These are phyloP conservation scores for Alternaria gansuensis DNA, from an alignment of 2,329 filamentous ascomycete species.

Conservation along the genomic window DNA sequence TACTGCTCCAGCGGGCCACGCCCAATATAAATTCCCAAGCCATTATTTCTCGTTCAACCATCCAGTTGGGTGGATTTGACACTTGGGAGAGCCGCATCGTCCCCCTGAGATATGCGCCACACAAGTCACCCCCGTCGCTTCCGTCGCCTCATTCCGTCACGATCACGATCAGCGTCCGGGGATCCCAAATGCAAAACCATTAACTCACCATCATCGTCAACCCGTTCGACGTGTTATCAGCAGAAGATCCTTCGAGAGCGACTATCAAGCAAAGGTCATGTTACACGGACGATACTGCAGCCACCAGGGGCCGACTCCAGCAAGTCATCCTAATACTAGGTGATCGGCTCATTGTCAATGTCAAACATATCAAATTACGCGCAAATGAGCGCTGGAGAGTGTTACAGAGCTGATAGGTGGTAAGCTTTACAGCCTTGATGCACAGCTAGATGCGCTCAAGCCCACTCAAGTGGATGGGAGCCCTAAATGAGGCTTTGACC, in stretches of 20 bases:
- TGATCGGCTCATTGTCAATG: neutral
- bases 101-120: neutral
- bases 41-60: neutral
- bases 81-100: neutral
- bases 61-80: neutral
- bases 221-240: neutral
- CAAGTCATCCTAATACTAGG: neutral
- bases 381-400: neutral
- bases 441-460: neutral
- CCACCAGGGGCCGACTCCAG: neutral
- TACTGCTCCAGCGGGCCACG: neutral
- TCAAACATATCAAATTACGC: neutral
- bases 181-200: neutral
- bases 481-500: neutral
- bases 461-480: neutral
- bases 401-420: neutral
- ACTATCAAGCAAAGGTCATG: neutral
- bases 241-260: neutral
- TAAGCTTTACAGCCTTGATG: neutral
- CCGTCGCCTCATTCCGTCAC: neutral
- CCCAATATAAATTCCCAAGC: neutral
- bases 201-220: neutral
- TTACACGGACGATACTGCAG: neutral
- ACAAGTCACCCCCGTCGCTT: conserved; percentile 2
- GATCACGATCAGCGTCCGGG: neutral